Evolutionary conservation across 139 green algal genomes (phyloP).

Genomic region (Pseudopediastrum boryanum): DNA sequence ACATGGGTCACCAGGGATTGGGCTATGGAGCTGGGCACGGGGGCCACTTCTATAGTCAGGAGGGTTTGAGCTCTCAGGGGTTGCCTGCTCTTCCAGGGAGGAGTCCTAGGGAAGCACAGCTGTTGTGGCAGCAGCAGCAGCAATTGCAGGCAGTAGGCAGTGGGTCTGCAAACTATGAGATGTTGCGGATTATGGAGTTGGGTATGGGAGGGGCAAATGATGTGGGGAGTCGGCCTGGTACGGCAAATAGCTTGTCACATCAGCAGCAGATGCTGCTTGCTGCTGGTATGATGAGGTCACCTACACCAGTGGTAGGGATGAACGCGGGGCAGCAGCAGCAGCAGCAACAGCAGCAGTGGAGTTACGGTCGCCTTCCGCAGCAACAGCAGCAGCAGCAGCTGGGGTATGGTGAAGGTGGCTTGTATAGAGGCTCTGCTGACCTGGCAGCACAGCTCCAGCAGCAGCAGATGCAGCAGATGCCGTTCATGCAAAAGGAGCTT

Average conservation of each 20-base stretch:
- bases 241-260: too few species aligned
- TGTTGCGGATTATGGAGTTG: too few species aligned
- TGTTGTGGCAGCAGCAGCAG: not conserved
- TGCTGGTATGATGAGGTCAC: too few species aligned
- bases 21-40: not conserved
- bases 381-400: conserved; percentile 25
- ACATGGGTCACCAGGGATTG: not conserved
- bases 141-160: not conserved
- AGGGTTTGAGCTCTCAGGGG: not conserved
- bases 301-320: not conserved
- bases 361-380: not conserved
- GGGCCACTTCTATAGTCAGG: not conserved
- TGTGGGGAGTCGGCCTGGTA: too few species aligned
- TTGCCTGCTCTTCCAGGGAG: not conserved
- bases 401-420: not conserved
- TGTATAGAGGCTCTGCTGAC: not conserved
- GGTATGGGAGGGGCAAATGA: too few species aligned
- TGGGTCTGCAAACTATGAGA: too few species aligned
- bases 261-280: too few species aligned
- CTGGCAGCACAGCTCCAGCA: conserved; percentile 2
- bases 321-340: conserved; percentile 9
- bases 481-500: too few species aligned
- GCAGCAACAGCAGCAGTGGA: not conserved
- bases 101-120: not conserved
- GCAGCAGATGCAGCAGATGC: not conserved